phyloP scores from a whole-genome alignment of 2,329 filamentous ascomycete species.

The Colletotrichum lupini region DNA sequence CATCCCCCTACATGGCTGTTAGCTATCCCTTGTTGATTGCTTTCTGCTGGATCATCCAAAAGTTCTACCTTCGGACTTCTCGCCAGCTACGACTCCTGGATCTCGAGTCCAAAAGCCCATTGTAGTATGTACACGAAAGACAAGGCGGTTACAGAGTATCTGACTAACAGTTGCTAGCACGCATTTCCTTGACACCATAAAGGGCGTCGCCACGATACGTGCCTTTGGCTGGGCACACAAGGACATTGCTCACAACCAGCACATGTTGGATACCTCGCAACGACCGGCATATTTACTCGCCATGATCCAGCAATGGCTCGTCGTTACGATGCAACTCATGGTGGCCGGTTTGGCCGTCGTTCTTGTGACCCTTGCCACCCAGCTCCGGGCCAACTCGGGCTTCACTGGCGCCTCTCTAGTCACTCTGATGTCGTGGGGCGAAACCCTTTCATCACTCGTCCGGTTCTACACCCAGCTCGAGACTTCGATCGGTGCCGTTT shows the following conservation, averaged over 20 bases:
- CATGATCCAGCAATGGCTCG: conserved; percentile 66
- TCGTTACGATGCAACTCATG: conserved; percentile 59
- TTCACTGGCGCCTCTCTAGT: conserved; percentile 49
- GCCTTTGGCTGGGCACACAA: conserved; percentile 63
- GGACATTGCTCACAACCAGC: conserved; percentile 55
- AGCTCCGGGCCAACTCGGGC: conserved; percentile 44
- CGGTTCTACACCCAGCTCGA: conserved; percentile 43
- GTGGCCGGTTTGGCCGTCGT: conserved; percentile 58
- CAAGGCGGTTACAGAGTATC: not conserved
- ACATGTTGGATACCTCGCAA: conserved; percentile 62
- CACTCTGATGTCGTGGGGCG: conserved; percentile 47
- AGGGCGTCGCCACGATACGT: conserved; percentile 62
- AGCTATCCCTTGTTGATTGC: conserved; percentile 56
- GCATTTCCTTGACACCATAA: conserved; percentile 62
- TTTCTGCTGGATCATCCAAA: conserved; percentile 60
- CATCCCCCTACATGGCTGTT: conserved; percentile 53
- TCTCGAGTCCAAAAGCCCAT: conserved; percentile 65
- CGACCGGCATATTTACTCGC: conserved; percentile 65
- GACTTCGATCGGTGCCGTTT: conserved; percentile 39
- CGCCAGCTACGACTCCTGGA: conserved; percentile 67
- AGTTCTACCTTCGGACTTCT: conserved; percentile 66
- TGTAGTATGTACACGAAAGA: conserved; percentile 54
- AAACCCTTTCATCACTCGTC: conserved; percentile 42
- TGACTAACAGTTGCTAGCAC: conserved; percentile 38
- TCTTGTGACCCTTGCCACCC: conserved; percentile 59